Evolutionary conservation across 2,329 filamentous ascomycete genomes (phyloP), one percentile per base, ranked within the genome.

Genomic region (Phyllachora maydis): DNA sequence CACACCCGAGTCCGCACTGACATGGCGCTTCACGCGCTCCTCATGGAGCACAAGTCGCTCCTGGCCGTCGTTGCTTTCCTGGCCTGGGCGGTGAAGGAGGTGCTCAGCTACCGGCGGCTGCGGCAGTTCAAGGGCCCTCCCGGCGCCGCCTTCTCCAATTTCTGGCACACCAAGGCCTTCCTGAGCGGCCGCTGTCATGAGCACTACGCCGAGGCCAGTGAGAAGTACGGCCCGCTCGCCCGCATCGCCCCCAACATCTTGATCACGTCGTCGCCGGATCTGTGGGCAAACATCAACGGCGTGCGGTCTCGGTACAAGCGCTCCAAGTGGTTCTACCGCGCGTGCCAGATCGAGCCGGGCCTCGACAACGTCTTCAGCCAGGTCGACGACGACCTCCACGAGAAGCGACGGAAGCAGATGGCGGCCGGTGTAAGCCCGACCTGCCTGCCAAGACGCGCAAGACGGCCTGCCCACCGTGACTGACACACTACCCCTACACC

Each of bases 351-450:
- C 21, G 36, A 43, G 18, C 38, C 41, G 8, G 34, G 33, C 18
- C 35, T 37, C 22, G 43, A 45, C 26, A 44, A 42, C 27, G 25
- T 45, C n/a, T 38, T 45, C 22, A 41, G 38, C 7, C 36, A 37
- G 32, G 33, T 37, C 17, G 38, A 44, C 24, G 42, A 45, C 22
- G 46, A 46, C 18, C 41, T 42, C 16, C 60, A 65, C 31, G 45
- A 36, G 9, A 33, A 38, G 24, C 35, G 54, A 23, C 45, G 49
- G n/a, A 45, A 46, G 23, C 57, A 61, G 33, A 52, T 65, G 46
- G 50, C 52, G 10, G 41, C 52, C 2, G 61, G 56, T 12, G 39
- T 42, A 34, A 30, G 40, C 34, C 11, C 8, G 10, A 6, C 4
- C 15, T 15, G 10, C 16, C 17, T 19, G 7, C 6, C 2, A 18